These are phyloP conservation scores for Elsinoe necatrix DNA, from an alignment of 2,329 filamentous ascomycete genomes.

Conservation along the genomic window DNA sequence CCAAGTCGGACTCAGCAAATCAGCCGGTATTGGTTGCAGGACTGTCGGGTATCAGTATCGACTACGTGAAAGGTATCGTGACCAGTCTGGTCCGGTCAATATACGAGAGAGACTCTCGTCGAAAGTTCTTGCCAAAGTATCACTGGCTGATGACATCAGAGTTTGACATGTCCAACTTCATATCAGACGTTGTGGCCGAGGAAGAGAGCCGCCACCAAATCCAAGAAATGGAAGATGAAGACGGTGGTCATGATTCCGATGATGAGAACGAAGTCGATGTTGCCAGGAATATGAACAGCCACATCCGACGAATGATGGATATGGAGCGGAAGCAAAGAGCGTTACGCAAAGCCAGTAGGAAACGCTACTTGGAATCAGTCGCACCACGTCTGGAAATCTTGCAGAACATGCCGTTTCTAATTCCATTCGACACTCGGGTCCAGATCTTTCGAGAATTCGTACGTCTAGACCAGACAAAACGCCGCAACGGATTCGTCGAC, in stretches of 20 bases:
- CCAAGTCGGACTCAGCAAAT: conserved; percentile 30
- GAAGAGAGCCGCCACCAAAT: conserved; percentile 69
- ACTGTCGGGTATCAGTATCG: conserved; percentile 63
- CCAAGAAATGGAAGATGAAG: conserved; percentile 53
- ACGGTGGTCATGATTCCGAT: conserved; percentile 38
- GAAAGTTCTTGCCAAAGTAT: conserved; percentile 69
- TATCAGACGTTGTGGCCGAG: conserved; percentile 76
- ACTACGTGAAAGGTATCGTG: conserved; percentile 69
- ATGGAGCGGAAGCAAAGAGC: conserved; percentile 36
- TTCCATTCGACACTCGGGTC: conserved; percentile 85
- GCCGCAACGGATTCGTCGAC: conserved; percentile 60
- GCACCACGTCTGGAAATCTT: conserved; percentile 83
- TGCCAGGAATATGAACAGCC: background rate
- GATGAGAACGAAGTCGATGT: conserved; percentile 28
- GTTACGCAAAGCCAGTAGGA: conserved; percentile 58
- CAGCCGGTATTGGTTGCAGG: conserved; percentile 45
- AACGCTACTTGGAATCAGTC: conserved; percentile 66
- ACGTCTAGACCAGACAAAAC: conserved; percentile 63
- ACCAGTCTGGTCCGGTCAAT: conserved; percentile 77
- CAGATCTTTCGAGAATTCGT: conserved; percentile 92
- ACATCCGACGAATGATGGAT: conserved; percentile 25
- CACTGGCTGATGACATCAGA: conserved; percentile 91
- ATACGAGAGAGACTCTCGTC: conserved; percentile 85
- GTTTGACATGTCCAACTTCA: conserved; percentile 84
- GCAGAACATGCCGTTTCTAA: conserved; percentile 93